These are phyloP conservation scores for Diddensiella transvaalensis DNA, from an alignment of 805 yeast species.

Conservation along the genomic window DNA sequence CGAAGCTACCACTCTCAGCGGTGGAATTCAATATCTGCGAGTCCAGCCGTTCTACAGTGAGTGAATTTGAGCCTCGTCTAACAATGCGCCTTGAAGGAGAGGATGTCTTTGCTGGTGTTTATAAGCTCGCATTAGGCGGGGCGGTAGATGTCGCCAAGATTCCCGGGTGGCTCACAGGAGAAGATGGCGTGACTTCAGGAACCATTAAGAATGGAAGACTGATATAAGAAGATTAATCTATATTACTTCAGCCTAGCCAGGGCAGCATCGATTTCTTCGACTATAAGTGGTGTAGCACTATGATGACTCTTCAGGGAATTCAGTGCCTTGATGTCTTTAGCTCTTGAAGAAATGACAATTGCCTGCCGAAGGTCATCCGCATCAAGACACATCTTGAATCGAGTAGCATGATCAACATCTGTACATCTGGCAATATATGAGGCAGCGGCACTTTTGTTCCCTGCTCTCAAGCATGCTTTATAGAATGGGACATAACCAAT, in stretches of 20 bases:
- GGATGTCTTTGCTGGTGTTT: conserved; percentile 77
- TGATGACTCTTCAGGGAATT: conserved; percentile 15
- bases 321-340: conserved; percentile 25
- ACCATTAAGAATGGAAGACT: conserved; percentile 37
- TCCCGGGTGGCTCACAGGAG: conserved; percentile 80
- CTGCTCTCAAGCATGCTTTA: conserved; percentile 48
- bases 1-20: conserved; percentile 16
- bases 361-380: conserved; percentile 45
- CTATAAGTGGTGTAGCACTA: conserved; percentile 17
- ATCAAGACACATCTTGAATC: conserved; percentile 47
- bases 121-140: conserved; percentile 54
- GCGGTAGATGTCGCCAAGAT: conserved; percentile 50
- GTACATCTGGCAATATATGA: conserved; percentile 54
- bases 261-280: conserved; percentile 16
- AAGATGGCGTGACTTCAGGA: conserved; percentile 57
- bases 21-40: conserved; percentile 16
- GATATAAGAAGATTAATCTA: background rate
- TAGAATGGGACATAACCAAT: conserved; percentile 70
- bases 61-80: conserved; percentile 1
- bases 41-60: background rate
- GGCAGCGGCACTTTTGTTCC: conserved; percentile 58
- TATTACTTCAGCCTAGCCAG: conserved; percentile 10
- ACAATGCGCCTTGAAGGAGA: conserved; percentile 50
- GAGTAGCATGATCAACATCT: conserved; percentile 42
- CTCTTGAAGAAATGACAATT: conserved; percentile 30